Evolutionary conservation across 2,329 filamentous ascomycete genomes (phyloP).

Genomic region (Alternaria gaisen): DNA sequence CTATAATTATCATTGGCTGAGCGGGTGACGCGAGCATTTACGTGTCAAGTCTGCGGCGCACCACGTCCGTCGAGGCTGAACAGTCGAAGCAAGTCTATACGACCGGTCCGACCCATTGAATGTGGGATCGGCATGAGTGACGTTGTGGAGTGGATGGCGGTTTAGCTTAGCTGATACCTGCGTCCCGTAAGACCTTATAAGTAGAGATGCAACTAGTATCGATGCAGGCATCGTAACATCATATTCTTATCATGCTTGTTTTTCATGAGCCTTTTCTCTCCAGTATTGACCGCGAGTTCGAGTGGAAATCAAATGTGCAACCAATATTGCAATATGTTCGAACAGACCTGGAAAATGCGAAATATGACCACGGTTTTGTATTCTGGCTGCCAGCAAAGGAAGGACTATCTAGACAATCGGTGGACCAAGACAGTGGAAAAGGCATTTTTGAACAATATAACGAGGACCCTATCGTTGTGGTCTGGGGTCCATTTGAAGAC

Average conservation of each 20-base stretch:
- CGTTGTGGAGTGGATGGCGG: not conserved
- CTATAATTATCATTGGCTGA: slow-evolving; percentile 15
- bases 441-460: slow-evolving; percentile 45
- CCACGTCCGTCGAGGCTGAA: not conserved
- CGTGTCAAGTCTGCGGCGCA: slow-evolving; percentile 4
- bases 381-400: slow-evolving; percentile 46
- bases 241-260: not conserved
- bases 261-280: not conserved
- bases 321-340: slow-evolving; percentile 24
- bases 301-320: slow-evolving; percentile 7
- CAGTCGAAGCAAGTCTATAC: not conserved
- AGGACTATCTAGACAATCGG: slow-evolving; percentile 37
- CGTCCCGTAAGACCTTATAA: not conserved
- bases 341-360: slow-evolving; percentile 21
- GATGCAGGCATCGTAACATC: not conserved
- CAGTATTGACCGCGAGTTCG: slow-evolving; percentile 9
- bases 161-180: not conserved
- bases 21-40: slow-evolving; percentile 9
- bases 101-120: slow-evolving; percentile 3
- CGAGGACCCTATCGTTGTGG: slow-evolving; percentile 45
- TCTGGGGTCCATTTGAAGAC: slow-evolving; percentile 42
- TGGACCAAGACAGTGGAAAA: slow-evolving; percentile 42
- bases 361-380: slow-evolving; percentile 37
- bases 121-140: not conserved
- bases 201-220: not conserved